Evolutionary conservation across 139 green algal species (phyloP).

Genomic region (Chlamydomonas eustigma): DNA sequence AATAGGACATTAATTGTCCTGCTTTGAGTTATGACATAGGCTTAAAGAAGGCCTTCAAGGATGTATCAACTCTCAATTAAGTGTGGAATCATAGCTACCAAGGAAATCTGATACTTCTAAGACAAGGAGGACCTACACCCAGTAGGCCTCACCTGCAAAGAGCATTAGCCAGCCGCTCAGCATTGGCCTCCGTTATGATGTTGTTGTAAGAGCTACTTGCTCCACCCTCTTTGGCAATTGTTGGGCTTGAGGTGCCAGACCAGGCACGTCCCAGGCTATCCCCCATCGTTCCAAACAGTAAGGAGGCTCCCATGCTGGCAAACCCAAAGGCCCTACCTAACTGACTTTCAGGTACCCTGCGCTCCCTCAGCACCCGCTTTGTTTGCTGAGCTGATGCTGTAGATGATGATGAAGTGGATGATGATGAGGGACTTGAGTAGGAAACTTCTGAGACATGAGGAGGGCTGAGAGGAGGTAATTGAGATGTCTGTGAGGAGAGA

Average conservation of each 20-base stretch:
- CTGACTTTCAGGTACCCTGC: conserved; percentile 67
- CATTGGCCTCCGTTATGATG: conserved; percentile 74
- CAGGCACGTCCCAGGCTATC: conserved; percentile 53
- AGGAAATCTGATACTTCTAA: no score
- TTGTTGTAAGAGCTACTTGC: not conserved
- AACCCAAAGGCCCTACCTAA: conserved; percentile 78
- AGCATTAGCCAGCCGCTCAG: conserved; percentile 82
- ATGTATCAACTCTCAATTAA: no score
- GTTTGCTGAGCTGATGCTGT: not conserved
- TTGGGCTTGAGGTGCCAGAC: not conserved
- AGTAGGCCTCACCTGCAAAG: conserved; percentile 76
- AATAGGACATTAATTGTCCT: no score
- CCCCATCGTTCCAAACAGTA: conserved; percentile 62
- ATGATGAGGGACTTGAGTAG: conserved; percentile 5
- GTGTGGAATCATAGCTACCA: no score
- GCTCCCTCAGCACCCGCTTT: conserved; percentile 29
- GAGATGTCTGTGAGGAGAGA: no score
- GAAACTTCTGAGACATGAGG: no score
- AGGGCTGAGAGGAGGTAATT: no score
- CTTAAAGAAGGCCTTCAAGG: no score
- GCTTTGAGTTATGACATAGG: no score
- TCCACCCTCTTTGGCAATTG: not conserved
- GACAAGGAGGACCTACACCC: no score
- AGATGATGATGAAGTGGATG: not conserved
- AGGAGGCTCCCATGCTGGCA: conserved; percentile 67